Evolutionary conservation across 768 basidiomycete genomes (phyloP).

Genomic region (Leccinum ochraceum): DNA sequence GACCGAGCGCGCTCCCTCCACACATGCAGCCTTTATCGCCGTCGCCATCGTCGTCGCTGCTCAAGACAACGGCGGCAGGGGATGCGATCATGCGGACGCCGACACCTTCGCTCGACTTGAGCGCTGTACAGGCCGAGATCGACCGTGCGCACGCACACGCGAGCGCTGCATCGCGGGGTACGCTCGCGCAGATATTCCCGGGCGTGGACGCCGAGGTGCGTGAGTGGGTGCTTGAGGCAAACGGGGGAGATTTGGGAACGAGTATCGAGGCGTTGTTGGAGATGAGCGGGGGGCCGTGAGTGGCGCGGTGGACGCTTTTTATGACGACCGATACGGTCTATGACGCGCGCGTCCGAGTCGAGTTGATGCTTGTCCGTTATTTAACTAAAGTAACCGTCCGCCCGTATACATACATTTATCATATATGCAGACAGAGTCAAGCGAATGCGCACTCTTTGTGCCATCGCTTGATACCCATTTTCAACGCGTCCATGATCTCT

Average conservation of each 20-base stretch:
- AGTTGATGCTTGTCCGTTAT: background rate
- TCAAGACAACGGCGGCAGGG: constrained; percentile 33
- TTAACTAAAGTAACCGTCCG: background rate
- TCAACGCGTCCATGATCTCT: constrained; percentile 17
- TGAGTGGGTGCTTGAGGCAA: constrained; percentile 88
- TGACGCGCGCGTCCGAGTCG: background rate
- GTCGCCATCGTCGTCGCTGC: background rate
- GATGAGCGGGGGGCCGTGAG: constrained; percentile 47
- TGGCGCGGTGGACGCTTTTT: background rate
- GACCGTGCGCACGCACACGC: constrained; percentile 78
- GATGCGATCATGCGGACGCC: constrained; percentile 60
- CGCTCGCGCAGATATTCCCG: constrained; percentile 89
- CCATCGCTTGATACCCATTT: constrained; percentile 6
- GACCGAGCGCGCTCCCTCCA: constrained; percentile 26
- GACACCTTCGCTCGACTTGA: constrained; percentile 67
- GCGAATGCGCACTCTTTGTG: background rate
- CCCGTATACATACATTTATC: background rate
- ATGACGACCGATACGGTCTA: background rate
- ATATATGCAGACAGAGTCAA: background rate
- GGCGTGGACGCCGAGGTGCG: constrained; percentile 77
- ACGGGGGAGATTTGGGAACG: constrained; percentile 83
- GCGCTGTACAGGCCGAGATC: constrained; percentile 72
- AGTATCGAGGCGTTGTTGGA: constrained; percentile 87
- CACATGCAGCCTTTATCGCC: constrained; percentile 23
- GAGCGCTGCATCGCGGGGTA: constrained; percentile 68